Percentiles rank a stretch among this genome's conserved stretches.
Conservation (phyloP, 805 yeast genomes). For the Wickerhamomyces hampshirensis region DNA sequence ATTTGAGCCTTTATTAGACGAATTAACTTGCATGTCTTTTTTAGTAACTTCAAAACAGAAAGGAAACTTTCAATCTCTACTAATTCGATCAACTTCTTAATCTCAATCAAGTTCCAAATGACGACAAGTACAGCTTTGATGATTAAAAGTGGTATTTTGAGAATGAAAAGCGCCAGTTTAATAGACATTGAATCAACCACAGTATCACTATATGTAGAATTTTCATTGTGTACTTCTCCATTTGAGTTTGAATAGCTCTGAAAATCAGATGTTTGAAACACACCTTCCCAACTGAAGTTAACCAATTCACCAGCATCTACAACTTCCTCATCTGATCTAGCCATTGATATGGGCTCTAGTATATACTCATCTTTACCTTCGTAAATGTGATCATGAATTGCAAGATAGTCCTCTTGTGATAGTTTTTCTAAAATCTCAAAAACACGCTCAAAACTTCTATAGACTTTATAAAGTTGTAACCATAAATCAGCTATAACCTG, state of each 20-base stretch:
- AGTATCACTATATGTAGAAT: not conserved
- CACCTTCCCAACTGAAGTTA: too few relatives aligned
- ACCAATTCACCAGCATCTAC: not conserved
- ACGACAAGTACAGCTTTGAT: conserved; percentile 12
- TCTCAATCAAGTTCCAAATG: conserved; percentile 17
- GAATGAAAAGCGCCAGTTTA: not conserved
- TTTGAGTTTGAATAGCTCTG: not conserved
- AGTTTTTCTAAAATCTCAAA: conserved; percentile 14
- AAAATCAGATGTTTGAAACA: too few relatives aligned
- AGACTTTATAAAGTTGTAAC: conserved; percentile 5
- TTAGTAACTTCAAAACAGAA: conserved; percentile 9
- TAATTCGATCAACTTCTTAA: conserved; percentile 16
- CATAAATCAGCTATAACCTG: conserved; percentile 9
- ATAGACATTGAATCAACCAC: not conserved
- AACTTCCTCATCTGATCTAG: not conserved
- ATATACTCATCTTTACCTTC: not conserved
- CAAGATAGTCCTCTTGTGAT: conserved; percentile 15
- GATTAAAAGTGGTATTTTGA: conserved; percentile 15
- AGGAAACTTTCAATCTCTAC: conserved; percentile 13
- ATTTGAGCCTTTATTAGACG: conserved; percentile 11
- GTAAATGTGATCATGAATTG: conserved; percentile 14
- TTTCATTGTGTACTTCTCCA: not conserved
- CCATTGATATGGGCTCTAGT: not conserved
- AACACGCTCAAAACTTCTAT: conserved; percentile 7
- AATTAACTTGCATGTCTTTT: conserved; percentile 11